These are phyloP conservation scores for Aleurites moluccanus DNA, from an alignment of 441 rosid species.

Conservation along the genomic window DNA sequence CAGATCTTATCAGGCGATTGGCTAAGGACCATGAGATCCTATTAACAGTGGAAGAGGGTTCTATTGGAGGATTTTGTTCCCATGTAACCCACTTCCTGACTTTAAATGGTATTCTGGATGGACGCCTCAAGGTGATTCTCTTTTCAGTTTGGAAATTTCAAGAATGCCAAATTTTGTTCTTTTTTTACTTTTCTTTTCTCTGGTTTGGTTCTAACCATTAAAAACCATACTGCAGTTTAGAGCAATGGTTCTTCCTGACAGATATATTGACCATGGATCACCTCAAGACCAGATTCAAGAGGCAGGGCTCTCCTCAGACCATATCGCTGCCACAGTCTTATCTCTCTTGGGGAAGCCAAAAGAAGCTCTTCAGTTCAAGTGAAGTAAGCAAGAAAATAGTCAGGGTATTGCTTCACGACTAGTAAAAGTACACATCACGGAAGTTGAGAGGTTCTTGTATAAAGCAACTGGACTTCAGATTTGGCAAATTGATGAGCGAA, in stretches of 20 bases:
- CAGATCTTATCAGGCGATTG: slow-evolving; percentile 48
- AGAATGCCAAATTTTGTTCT: background rate
- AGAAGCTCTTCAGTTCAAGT: slow-evolving; percentile 53
- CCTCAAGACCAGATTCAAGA: slow-evolving; percentile 59
- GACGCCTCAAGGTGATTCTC: slow-evolving; percentile 53
- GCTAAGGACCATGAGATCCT: slow-evolving; percentile 62
- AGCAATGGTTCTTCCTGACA: slow-evolving; percentile 71
- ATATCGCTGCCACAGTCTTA: slow-evolving; percentile 58
- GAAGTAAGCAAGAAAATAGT: slow-evolving; percentile 24
- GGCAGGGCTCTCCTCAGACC: slow-evolving; percentile 61
- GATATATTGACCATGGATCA: slow-evolving; percentile 70
- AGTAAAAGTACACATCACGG: background rate
- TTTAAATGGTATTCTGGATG: slow-evolving; percentile 60
- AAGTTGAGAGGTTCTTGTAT: background rate
- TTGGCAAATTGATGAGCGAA: background rate
- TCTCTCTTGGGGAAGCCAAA: slow-evolving; percentile 58
- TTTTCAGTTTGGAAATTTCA: background rate
- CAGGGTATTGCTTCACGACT: background rate
- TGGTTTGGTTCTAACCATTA: slow-evolving; percentile 17
- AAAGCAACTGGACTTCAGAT: background rate
- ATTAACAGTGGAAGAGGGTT: slow-evolving; percentile 67
- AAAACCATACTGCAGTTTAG: slow-evolving; percentile 44
- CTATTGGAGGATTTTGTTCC: slow-evolving; percentile 67
- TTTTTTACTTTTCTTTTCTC: background rate
- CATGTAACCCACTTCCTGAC: slow-evolving; percentile 65